Conservation (phyloP, 352 stramenopile genomes). For the Pythium pectinolyticum region DNA sequence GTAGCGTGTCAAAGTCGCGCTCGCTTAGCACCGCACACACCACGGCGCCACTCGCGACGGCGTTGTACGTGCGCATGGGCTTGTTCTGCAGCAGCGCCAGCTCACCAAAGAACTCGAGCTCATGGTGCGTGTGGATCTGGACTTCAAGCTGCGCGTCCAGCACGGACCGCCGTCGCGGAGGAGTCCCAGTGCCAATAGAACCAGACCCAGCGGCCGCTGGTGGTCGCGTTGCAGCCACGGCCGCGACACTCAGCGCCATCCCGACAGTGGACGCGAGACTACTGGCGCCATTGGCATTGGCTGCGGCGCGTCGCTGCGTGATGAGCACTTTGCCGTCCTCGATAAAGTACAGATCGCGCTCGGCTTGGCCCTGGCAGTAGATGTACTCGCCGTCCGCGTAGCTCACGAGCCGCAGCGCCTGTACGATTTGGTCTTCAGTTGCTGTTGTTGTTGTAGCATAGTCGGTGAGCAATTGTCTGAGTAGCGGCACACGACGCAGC, state of each 20-base stretch:
- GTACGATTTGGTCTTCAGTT: conserved; percentile 44
- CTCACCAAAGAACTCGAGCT: conserved; percentile 73
- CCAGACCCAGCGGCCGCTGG: too few relatives aligned
- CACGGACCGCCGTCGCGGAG: conserved; percentile 37
- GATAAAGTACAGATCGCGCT: conserved; percentile 69
- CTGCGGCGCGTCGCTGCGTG: conserved; percentile 40
- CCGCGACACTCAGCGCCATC: too few relatives aligned
- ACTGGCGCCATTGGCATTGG: conserved; percentile 7
- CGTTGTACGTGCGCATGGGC: conserved; percentile 40
- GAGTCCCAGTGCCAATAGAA: background rate
- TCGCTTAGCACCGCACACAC: conserved; percentile 51
- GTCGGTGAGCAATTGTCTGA: conserved; percentile 48
- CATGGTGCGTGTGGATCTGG: conserved; percentile 50
- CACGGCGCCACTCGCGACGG: conserved; percentile 50
- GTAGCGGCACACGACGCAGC: conserved; percentile 48
- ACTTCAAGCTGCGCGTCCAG: conserved; percentile 54
- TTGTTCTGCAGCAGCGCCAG: conserved; percentile 42
- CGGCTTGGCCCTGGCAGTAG: conserved; percentile 54
- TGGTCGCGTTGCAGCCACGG: too few relatives aligned
- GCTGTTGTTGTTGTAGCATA: conserved; percentile 41
- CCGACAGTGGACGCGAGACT: too few relatives aligned
- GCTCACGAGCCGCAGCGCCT: conserved; percentile 32
- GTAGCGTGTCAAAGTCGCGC: conserved; percentile 37
- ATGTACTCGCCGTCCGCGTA: conserved; percentile 68
- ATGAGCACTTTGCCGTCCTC: conserved; percentile 71